phyloP scores from a whole-genome alignment of 2,329 filamentous ascomycete species.

The Xylaria multiplex region DNA sequence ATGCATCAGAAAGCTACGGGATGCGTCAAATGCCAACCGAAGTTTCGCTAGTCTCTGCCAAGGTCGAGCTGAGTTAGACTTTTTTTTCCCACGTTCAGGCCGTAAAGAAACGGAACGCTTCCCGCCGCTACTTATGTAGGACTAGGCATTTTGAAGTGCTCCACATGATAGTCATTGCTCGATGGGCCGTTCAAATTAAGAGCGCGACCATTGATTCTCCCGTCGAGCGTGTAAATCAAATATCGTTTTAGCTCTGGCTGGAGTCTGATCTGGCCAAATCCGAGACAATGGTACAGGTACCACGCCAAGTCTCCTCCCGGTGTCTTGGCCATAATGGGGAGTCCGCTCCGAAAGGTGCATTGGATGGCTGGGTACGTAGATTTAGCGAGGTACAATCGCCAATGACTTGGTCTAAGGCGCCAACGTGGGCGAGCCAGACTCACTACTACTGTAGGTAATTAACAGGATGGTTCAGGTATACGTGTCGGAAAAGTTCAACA shows the following conservation, averaged over 20 bases:
- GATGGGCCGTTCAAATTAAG: constrained; percentile 17
- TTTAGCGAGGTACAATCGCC: constrained; percentile 2
- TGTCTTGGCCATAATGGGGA: constrained; percentile 12
- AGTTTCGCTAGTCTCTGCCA: constrained; percentile 19
- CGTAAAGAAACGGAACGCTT: neutral
- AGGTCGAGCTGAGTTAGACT: constrained; percentile 21
- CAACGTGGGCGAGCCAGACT: neutral
- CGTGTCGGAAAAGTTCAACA: neutral
- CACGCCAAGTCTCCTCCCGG: constrained; percentile 13
- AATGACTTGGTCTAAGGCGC: constrained; percentile 1
- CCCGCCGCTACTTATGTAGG: constrained; percentile 7
- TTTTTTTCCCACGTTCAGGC: neutral
- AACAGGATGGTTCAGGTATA: too few relatives aligned
- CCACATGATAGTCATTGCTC: neutral
- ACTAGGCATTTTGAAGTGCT: neutral
- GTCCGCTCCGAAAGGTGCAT: constrained; percentile 9
- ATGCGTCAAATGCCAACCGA: constrained; percentile 20
- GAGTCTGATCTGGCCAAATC: constrained; percentile 8
- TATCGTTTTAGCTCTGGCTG: constrained; percentile 1
- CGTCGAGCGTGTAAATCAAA: neutral
- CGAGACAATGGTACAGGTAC: constrained; percentile 18
- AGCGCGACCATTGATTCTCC: constrained; percentile 11
- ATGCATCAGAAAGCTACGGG: constrained; percentile 6
- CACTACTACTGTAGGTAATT: too few relatives aligned
- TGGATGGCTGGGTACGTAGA: neutral